Evolutionary conservation across 2,329 filamentous ascomycete species (phyloP).

Genomic region (Cercospora zeina): DNA sequence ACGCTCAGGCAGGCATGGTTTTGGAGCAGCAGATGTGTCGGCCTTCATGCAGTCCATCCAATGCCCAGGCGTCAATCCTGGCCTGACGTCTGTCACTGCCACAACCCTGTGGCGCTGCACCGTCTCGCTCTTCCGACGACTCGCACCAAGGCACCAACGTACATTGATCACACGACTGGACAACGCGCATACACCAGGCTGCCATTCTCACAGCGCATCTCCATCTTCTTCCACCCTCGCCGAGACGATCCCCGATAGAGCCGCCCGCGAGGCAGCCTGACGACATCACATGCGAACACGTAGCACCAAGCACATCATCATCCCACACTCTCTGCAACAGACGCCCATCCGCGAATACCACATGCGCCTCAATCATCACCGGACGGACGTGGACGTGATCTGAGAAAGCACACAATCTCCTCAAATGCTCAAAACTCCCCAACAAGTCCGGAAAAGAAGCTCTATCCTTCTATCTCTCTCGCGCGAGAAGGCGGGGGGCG

Average conservation of each 20-base stretch:
- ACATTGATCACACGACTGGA: background rate
- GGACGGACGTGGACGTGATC: too few relatives aligned
- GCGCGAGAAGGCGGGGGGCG: constrained; percentile 1
- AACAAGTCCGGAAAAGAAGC: background rate
- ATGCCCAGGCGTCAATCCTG: constrained; percentile 4
- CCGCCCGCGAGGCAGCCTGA: background rate
- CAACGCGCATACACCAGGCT: background rate
- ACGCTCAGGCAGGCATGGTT: constrained; percentile 1
- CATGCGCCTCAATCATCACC: too few relatives aligned
- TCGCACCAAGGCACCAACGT: background rate
- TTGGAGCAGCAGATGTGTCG: background rate
- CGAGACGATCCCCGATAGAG: background rate
- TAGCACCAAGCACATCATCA: background rate
- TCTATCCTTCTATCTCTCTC: constrained; percentile 7
- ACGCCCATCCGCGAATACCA: too few relatives aligned
- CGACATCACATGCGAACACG: constrained; percentile 11
- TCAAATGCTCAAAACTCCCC: too few relatives aligned
- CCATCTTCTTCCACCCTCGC: background rate
- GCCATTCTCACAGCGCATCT: background rate
- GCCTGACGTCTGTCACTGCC: background rate
- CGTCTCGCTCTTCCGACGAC: constrained; percentile 1
- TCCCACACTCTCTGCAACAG: background rate
- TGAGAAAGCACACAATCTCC: too few relatives aligned
- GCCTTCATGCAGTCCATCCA: background rate
- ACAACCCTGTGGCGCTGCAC: background rate